These are phyloP conservation scores for Vanrija humicola DNA, from an alignment of 1,284 basidiomycete species.

Conservation along the genomic window DNA sequence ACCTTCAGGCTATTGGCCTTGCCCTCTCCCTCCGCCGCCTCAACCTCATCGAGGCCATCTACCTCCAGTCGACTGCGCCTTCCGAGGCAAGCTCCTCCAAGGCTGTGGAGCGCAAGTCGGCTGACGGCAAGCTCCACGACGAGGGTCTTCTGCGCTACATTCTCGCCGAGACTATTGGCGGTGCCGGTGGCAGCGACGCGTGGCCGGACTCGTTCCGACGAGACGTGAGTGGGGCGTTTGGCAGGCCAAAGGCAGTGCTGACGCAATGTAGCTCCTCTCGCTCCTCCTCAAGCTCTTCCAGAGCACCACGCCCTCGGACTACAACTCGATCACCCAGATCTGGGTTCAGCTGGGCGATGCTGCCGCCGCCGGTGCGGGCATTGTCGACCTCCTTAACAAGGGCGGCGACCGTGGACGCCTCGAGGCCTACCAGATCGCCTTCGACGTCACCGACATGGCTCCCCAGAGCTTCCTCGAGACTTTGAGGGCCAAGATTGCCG, in stretches of 20 bases:
- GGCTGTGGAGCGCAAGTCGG: constrained; percentile 16
- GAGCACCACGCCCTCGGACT: constrained; percentile 60
- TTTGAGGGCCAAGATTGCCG: constrained; percentile 48
- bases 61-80: constrained; percentile 46
- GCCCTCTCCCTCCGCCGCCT: constrained; percentile 83
- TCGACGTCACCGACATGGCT: constrained; percentile 88
- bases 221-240: constrained; percentile 55
- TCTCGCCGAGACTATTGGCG: constrained; percentile 79
- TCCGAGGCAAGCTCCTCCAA: constrained; percentile 20
- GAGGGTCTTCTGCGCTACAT: constrained; percentile 78
- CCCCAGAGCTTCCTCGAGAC: constrained; percentile 84
- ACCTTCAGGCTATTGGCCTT: constrained; percentile 76
- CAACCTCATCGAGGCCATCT: constrained; percentile 75
- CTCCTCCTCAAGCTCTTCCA: constrained; percentile 76
- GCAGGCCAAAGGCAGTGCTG: neutral
- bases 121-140: constrained; percentile 55
- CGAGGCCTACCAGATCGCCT: constrained; percentile 87
- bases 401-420: constrained; percentile 53
- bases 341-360: constrained; percentile 80
- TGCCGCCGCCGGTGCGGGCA: constrained; percentile 52
- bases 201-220: constrained; percentile 49
- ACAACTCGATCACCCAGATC: constrained; percentile 76
- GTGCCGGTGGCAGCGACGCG: constrained; percentile 43
- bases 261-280: constrained; percentile 47
- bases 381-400: constrained; percentile 43